Base-by-base conservation (phyloP, 176 grass and related monocot species). In the Rhynchospora pubera region DNA sequence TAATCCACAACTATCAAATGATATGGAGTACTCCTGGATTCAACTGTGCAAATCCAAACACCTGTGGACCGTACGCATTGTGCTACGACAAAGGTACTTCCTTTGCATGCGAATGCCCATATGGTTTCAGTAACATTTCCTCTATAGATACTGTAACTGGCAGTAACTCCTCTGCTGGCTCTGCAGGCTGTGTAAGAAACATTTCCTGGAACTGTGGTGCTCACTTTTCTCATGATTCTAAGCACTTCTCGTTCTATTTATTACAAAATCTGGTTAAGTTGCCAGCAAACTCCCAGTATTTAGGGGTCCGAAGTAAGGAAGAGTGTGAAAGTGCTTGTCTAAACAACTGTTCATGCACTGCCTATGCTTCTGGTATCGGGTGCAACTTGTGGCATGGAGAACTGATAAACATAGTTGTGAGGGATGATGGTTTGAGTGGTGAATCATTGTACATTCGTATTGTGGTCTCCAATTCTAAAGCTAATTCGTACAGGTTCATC, bases 331-430 rank as follows among this genome's bases (percentile, higher is more conserved):
- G 1, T 5, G 75, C 74, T 22, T 90, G 89, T 21, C 9, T 18
- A 61, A 90, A n/a, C 67, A 90, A 87, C 77, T 90, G 89, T 57
- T 90, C 86, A 61, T 87, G 89, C 32, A 51, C 84, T 4, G 89
- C 89, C 5, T 90, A 90, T 66, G 57, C 85, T 1, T 72, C 48
- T 68, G 59, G 10, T 21, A n/a, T 39, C 6, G 77, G 77, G 51
- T 90, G 89, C 82, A 81, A 65, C 21, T 15, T 90, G 0, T 90
- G 89, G 89, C 55, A 78, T 24, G 51, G 83, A 19, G 46, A 85
- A 44, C 16, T 90, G 32, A 85, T 82, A 42, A 81, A 87, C 71
- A 5, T 79, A 58, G 80, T 67, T n/a, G 64, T 79, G 9, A 46
- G 79, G 9, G 51, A 66, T 59, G 67, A 42, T 39, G 82, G 65